These are phyloP conservation scores for Termitomyces sp. DNA, from an alignment of 768 basidiomycete species.

Conservation along the genomic window DNA sequence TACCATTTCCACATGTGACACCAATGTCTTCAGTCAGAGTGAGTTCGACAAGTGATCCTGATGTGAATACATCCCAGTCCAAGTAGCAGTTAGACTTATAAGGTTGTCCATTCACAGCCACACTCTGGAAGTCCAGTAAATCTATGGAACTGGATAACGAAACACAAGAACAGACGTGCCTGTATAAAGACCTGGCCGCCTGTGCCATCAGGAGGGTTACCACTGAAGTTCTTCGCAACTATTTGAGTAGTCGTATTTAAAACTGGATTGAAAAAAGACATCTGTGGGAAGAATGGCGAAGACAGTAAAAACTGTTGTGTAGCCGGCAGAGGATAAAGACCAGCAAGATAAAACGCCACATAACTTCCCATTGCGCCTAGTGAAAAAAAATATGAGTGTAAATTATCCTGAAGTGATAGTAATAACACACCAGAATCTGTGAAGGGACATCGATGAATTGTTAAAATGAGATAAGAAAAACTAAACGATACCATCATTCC, in stretches of 20 bases:
- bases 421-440: conserved; percentile 18
- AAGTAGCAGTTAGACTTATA: conserved; percentile 63
- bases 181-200: conserved; percentile 55
- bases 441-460: conserved; percentile 17
- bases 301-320: conserved; percentile 56
- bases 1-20: conserved; percentile 44
- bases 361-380: conserved; percentile 62
- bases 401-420: background rate
- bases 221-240: conserved; percentile 40
- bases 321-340: conserved; percentile 60
- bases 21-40: conserved; percentile 50
- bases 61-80: conserved; percentile 60
- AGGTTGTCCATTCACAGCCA: conserved; percentile 48
- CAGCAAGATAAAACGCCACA: conserved; percentile 51
- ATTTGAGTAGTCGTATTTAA: conserved; percentile 56
- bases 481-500: conserved; percentile 52
- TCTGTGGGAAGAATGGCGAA: conserved; percentile 55
- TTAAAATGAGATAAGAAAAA: background rate
- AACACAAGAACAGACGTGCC: conserved; percentile 23
- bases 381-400: background rate
- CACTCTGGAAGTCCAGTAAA: conserved; percentile 33
- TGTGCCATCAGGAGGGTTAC: conserved; percentile 46
- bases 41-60: conserved; percentile 48
- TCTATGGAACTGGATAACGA: background rate
- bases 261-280: conserved; percentile 58